Evolutionary conservation across 2,329 filamentous ascomycete species (phyloP), one percentile per base, ranked within the genome.

Genomic region (Botrytis deweyae): DNA sequence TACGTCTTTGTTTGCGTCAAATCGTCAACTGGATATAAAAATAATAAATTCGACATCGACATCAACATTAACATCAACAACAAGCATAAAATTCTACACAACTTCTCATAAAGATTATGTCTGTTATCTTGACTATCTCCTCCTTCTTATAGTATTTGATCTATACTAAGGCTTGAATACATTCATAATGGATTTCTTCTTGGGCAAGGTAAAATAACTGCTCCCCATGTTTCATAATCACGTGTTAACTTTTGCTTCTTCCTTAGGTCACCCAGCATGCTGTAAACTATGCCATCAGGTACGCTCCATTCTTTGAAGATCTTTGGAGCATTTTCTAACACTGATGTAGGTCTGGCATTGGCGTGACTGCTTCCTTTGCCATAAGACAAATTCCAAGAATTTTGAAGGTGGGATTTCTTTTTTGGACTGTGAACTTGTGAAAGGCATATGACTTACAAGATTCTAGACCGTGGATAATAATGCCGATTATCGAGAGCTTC

Each of bases 221-320:
- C 59, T 40, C 46, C 58, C 46, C 49, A n/a, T 40, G 18, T n/a
- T 38, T 67, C 71, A 4, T 2, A 66, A 64, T 78, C 76, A 75
- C 74, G 67, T 78, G 75, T 64, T 80, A n/a, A 80, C 72, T 76
- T 40, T 72, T 29, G 6, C 52, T 58, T 75, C 72, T 72, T 69
- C 25, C 59, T 65, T 22, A 90, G 88, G 84, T 90, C 77, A 92
- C 90, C 74, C 88, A 91, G 69, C 80, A 81, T 79, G 80, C 80
- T 33, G 80, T 97, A 88, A 97, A 94, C 84, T 97, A 96, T 88
- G 94, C 94, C 81, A 95, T 98, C 79, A 87, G 93, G 83, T 85
- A 73, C 38, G 73, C 59, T 66, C 1, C 25, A 33, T 25, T n/a
- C 49, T 72, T 59, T 20, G n/a, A 44, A 33, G 7, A 33, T 66